Base-by-base conservation (phyloP, 495 filamentous ascomycete species). In the Aspergillus kassunensis region DNA sequence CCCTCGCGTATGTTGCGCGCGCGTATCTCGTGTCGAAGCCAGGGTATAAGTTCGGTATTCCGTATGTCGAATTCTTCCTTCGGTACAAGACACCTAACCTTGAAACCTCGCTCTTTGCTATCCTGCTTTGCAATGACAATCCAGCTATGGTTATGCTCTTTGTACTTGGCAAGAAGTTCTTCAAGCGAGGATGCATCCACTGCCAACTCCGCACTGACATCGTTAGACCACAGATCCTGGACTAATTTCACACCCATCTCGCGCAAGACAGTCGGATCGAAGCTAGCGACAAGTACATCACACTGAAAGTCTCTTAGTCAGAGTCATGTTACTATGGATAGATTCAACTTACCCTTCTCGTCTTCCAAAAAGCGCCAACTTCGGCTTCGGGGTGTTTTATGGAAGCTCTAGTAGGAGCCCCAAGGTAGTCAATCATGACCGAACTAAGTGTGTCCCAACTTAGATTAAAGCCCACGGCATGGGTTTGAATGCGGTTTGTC, bases 401-500 rank as follows among this genome's bases (percentile, higher is more conserved):
- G 49, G 82, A 86, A 2, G 77, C 68, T 57, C 86, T 90, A 3
- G 77, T 67, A 6, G 70, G 68, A 27, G 71, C 68, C 44, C 85
- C 85, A 19, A 88, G 77, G 50, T 86, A 75, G 54, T 84, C 70
- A 50, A 77, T 61, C 85, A 91, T 84, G 34, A 80, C 76, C 6
- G 74, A 76, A 48, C 83, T 80, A 11, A 92, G 75, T 54, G 86
- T 82, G 58, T 96, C 91, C 81, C 89, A 96, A 21, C 88, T 88
- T 30, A 98, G 72, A 57, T 92, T 92, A 62, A 97, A 95, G 3
- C 93, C 93, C 31, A 97, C 93, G 9, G 89, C 92, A 59, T 91
- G 89, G 4, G 70, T 67, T 37, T 73, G 72, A 6, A 68, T 58
- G 27, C 68, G 65, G 27, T 49, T 72, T 27, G 70, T 67, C 35